Base-by-base conservation (phyloP, 306 rosid species). In the Delonix regia region DNA sequence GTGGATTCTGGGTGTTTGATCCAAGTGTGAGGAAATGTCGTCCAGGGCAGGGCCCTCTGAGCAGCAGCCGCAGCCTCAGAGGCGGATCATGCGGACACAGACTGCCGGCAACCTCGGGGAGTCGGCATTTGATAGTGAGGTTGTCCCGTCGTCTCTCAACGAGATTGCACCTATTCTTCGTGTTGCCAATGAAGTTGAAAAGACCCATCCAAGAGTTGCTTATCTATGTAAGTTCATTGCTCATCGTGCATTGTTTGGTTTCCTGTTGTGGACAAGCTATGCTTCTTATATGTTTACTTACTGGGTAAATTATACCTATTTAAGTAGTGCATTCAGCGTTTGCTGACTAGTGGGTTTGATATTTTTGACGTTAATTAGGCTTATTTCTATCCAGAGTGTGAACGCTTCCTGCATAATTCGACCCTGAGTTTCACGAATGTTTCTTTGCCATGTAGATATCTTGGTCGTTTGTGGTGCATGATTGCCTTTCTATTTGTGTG, bases 81-180 rank as follows among this genome's bases (percentile, higher is more conserved):
- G 97, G 91, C 89, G 95, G 82, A 56, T 95, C 15, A 85, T 77
- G 85, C 88, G 99, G 86, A 92, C 99, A 30, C 99, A 92, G 84
- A 95, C 99, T 0, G 89, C 97, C 8, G 99, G 98, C 16, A 95
- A 91, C 83, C 90, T 92, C 3, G 99, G 99, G 9, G 99, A 95
- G 81, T 79, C 97, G 1, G 88, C 81, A 28, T 91, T 90, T 45
- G 97, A 95, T 68, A 92, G 99, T 74, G 99, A 92, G 85, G 90
- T 92, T 1, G 99, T 95, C 61, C 99, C 99, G n/a, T 95, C 99
- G 0, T 89, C 99, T 16, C 99, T 95, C 0, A 90, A 86, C 0
- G 94, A 95, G 80, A 92, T 95, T 33, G 99, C 99, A 2, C 97
- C 98, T 4, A 92, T 95, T 86, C 99, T 95, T 66, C 98, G 99